Percentiles rank a stretch among this genome's conserved stretches.
Conservation (phyloP, 225 moss, liverwort and hornwort species). For the Physcomitrium patens region DNA sequence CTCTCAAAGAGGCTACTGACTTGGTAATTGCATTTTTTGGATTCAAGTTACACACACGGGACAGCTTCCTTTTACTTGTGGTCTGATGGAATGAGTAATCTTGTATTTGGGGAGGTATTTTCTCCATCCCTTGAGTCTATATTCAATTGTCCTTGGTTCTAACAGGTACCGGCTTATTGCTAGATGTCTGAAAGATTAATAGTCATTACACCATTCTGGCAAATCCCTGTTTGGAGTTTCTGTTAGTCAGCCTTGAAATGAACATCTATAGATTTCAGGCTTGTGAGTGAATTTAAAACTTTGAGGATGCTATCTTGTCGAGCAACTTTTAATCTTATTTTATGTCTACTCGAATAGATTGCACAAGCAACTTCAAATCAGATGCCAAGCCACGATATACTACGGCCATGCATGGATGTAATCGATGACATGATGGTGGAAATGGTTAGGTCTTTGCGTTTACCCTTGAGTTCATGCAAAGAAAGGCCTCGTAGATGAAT, state of each 20-base stretch:
- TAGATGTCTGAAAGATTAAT: neutral
- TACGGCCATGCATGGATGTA: conserved; percentile 88
- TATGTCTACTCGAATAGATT: conserved; percentile 59
- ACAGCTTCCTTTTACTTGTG: no score
- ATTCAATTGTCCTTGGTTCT: no score
- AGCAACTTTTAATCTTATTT: conserved; percentile 2
- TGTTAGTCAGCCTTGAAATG: neutral
- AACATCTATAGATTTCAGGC: conserved; percentile 8
- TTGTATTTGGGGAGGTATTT: neutral
- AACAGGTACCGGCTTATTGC: neutral
- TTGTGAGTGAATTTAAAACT: conserved; percentile 1
- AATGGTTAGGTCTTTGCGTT: conserved; percentile 56
- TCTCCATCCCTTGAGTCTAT: neutral
- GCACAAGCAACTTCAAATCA: conserved; percentile 99
- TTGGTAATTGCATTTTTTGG: no score
- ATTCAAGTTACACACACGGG: no score
- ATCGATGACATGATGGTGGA: conserved; percentile 85
- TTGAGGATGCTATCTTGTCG: conserved; percentile 12
- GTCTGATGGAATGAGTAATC: no score
- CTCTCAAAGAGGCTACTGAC: neutral
- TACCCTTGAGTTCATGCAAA: neutral
- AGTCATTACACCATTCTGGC: neutral
- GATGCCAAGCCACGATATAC: conserved; percentile 90
- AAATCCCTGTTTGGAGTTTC: neutral
- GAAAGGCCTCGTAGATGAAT: neutral